These are phyloP conservation scores for Ustilago shanxiensis DNA, from an alignment of 1,284 basidiomycete genomes.

Conservation along the genomic window DNA sequence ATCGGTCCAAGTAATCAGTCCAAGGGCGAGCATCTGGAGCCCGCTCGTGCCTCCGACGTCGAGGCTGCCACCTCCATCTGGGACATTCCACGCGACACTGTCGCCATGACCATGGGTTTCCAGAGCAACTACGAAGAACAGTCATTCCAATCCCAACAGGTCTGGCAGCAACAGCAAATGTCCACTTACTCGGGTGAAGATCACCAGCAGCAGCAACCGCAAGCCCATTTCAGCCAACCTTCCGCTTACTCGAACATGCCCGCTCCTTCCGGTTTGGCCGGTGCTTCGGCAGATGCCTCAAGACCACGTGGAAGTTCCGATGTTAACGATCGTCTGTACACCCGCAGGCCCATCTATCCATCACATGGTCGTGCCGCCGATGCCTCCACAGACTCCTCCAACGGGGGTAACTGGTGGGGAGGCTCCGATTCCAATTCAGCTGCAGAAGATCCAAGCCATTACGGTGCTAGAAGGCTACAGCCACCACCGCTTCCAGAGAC, in stretches of 20 bases:
- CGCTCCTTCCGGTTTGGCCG: constrained; percentile 42
- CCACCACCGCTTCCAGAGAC: constrained; percentile 50
- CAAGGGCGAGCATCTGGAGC: constrained; percentile 38
- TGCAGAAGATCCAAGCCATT: constrained; percentile 30
- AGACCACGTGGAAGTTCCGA: constrained; percentile 32
- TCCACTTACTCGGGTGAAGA: constrained; percentile 8
- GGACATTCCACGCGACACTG: constrained; percentile 48
- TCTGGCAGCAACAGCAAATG: constrained; percentile 33
- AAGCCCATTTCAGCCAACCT: constrained; percentile 10
- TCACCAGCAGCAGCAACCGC: constrained; percentile 19
- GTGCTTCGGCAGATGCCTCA: constrained; percentile 18
- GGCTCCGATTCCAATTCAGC: constrained; percentile 20
- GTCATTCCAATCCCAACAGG: constrained; percentile 26
- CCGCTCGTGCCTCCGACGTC: constrained; percentile 42
- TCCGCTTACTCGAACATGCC: constrained; percentile 33
- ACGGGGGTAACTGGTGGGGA: constrained; percentile 33
- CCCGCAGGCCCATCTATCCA: constrained; percentile 30
- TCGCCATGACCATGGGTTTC: constrained; percentile 54
- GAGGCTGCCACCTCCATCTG: constrained; percentile 49
- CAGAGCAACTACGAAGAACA: constrained; percentile 41
- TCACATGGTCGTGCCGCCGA: constrained; percentile 28
- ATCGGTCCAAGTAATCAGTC: not conserved
- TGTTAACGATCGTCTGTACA: constrained; percentile 26
- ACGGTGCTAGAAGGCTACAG: constrained; percentile 35
- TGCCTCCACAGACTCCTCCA: constrained; percentile 17